These are phyloP conservation scores for Botrytis tulipae DNA, from an alignment of 2,329 filamentous ascomycete genomes.

Conservation along the genomic window DNA sequence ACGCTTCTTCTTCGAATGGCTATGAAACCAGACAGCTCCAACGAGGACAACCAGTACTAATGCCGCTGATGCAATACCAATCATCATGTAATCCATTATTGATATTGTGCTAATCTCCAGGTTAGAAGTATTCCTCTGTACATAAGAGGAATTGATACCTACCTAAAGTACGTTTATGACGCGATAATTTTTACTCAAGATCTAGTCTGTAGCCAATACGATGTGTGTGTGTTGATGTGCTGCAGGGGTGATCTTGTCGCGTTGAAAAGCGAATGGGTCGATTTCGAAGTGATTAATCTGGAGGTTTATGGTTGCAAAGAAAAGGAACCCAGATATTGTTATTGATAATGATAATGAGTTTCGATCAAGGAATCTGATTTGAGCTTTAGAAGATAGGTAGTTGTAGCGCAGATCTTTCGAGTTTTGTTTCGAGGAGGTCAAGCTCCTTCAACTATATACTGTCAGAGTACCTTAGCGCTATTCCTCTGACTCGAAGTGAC, in stretches of 20 bases:
- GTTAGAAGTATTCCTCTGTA: neutral
- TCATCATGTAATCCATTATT: neutral
- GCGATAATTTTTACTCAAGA: neutral
- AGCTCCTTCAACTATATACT: neutral
- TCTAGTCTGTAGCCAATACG: neutral
- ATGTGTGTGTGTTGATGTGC: neutral
- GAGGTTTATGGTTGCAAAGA: neutral
- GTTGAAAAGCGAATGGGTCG: neutral
- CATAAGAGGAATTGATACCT: too few species aligned
- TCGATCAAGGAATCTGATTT: neutral
- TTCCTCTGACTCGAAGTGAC: neutral
- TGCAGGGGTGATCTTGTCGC: neutral
- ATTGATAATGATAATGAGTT: neutral
- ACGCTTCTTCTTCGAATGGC: neutral
- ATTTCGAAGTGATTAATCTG: neutral
- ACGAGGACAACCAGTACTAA: neutral
- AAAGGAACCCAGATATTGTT: neutral
- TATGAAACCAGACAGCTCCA: neutral
- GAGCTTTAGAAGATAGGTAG: neutral
- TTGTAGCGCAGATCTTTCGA: neutral
- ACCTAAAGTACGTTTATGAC: neutral
- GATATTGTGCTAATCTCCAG: neutral
- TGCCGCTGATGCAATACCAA: neutral
- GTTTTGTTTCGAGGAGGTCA: neutral
- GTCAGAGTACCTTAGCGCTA: too few species aligned